Conservation (phyloP, 805 yeast species). For the Martiniozyma abietophila region DNA sequence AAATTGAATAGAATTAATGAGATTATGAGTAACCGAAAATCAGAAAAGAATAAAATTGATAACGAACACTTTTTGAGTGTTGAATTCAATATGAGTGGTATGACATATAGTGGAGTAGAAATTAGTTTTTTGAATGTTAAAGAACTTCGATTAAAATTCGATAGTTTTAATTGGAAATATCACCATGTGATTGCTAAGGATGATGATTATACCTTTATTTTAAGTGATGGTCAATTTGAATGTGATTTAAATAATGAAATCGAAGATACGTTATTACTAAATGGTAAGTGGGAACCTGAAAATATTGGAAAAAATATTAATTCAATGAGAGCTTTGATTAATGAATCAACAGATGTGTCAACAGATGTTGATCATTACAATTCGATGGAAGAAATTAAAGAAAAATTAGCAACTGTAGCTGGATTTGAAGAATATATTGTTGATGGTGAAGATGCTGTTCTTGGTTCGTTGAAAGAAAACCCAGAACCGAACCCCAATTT, state of each 20-base stretch:
- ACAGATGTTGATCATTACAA: constrained; percentile 9
- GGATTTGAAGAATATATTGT: constrained; percentile 23
- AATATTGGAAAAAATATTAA: neutral
- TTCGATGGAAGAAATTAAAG: constrained; percentile 4
- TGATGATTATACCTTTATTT: constrained; percentile 23
- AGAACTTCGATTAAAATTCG: constrained; percentile 47
- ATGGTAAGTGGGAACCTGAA: constrained; percentile 1
- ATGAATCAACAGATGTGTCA: constrained; percentile 7
- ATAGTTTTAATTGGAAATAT: constrained; percentile 72
- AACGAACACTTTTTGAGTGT: constrained; percentile 12
- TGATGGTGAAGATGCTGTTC: constrained; percentile 10
- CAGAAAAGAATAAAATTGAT: constrained; percentile 4
- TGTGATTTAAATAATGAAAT: constrained; percentile 10
- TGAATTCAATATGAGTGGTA: constrained; percentile 52
- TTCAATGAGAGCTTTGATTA: too few species aligned
- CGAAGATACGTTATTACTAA: neutral
- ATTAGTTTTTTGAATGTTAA: constrained; percentile 58
- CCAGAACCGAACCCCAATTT: too few species aligned
- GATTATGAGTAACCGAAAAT: constrained; percentile 19
- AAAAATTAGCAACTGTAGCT: neutral
- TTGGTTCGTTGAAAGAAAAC: too few species aligned
- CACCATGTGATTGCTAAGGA: constrained; percentile 36
- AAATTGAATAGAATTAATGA: constrained; percentile 22
- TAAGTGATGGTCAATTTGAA: constrained; percentile 18
- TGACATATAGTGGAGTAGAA: constrained; percentile 57